Conservation (phyloP, 805 yeast genomes). For the Vanderwaltozyma verrucispora region DNA sequence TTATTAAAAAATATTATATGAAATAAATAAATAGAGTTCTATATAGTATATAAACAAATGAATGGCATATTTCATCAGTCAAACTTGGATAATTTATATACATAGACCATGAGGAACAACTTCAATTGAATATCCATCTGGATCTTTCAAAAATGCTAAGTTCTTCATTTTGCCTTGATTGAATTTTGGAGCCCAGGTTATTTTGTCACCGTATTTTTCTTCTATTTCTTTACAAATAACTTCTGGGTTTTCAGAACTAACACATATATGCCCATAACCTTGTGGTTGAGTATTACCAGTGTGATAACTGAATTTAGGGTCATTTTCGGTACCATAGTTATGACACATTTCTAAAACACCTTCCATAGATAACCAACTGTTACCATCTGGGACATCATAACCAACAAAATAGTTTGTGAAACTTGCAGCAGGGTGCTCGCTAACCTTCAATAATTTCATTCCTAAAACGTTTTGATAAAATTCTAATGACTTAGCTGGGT, state of each 20-base stretch:
- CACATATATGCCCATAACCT: conserved; percentile 83
- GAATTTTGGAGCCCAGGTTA: conserved; percentile 52
- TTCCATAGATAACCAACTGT: conserved; percentile 38
- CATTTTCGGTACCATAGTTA: conserved; percentile 91
- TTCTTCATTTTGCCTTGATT: conserved; percentile 45
- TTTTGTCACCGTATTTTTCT: conserved; percentile 34
- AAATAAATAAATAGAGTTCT: neutral
- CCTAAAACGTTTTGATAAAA: conserved; percentile 79
- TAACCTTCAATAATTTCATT: conserved; percentile 54
- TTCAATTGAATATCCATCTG: conserved; percentile 84
- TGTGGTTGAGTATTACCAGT: conserved; percentile 68
- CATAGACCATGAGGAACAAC: conserved; percentile 37
- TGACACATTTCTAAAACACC: conserved; percentile 83
- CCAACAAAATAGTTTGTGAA: conserved; percentile 85
- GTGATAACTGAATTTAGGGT: conserved; percentile 66
- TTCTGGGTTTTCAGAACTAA: conserved; percentile 52
- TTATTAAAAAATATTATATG: no score
- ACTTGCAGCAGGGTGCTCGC: conserved; percentile 54
- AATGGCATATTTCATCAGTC: no score
- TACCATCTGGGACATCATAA: conserved; percentile 38
- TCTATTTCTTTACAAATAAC: conserved; percentile 38
- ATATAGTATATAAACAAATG: neutral
- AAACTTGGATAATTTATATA: no score
- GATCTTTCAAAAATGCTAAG: conserved; percentile 72
- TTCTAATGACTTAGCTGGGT: conserved; percentile 60